Evolutionary conservation across 2,329 filamentous ascomycete species (phyloP), one percentile per base, ranked within the genome.

Genomic region (Kalaharituber pfeilii): DNA sequence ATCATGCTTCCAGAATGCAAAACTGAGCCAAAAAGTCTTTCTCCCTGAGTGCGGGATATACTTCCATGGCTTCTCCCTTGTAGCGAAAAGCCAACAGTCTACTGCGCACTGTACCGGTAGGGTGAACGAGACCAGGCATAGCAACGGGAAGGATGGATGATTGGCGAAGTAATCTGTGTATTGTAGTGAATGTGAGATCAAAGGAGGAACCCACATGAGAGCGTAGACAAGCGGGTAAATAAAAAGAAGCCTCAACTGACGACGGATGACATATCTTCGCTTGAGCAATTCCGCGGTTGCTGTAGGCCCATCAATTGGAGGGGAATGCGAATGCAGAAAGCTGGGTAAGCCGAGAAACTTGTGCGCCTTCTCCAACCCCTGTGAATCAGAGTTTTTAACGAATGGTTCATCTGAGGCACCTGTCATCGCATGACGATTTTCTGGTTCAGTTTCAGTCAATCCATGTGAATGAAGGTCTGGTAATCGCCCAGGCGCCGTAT

Each of bases 191-290:
- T 87, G 81, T 1, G 72, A 72, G 1, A 80, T 69, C 61, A 87
- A 84, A 0, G 84, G 84, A 6, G 84, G 68, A 2, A 82, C 68
- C 84, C 84, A 89, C 60, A 85, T 77, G 3, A 77, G 67, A 20
- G 84, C 72, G 66, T 89, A 88, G 3, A 83, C 75, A 18, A 81
- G 65, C 0, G 84, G 84, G 65, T 89, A 89, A 49, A 86, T 78
- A 67, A 88, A 86, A 18, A 87, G 72, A 27, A 82, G 75, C 28
- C 81, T 76, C 1, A 87, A 72, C 63, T 87, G 82, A 8, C 80
- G 75, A 45, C 76, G 74, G 56, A 84, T 80, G 55, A 20, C 24
- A 47, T 47, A 47, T 47, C 42, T 47, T 22, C 42, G 18, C 42
- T 47, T 47, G 15, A 20, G 15, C 11, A 47, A 25, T 22, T 47